Conservation (phyloP, 2,329 filamentous ascomycete species). For the Botrytis hyacinthi region DNA sequence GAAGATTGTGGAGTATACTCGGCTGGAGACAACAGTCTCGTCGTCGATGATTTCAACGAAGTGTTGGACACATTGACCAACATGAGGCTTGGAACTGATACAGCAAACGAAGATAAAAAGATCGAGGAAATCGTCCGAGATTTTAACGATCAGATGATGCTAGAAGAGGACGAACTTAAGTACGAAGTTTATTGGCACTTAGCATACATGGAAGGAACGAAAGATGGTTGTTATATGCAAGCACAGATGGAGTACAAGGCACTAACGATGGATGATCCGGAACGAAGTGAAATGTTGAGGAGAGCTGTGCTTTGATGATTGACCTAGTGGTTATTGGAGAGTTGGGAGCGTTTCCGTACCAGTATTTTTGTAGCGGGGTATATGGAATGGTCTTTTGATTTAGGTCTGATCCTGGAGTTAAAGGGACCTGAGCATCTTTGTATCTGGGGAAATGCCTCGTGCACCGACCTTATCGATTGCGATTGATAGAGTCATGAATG, state of each 20-base stretch:
- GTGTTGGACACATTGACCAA: conserved; percentile 1
- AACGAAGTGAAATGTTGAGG: conserved; percentile 8
- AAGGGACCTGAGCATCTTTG: not conserved
- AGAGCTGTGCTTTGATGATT: conserved; percentile 10
- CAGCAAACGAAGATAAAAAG: not conserved
- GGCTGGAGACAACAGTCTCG: not conserved
- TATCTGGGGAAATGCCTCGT: conserved; percentile 4
- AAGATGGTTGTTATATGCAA: conserved; percentile 16
- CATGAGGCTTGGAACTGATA: not conserved
- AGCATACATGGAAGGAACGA: conserved; percentile 18
- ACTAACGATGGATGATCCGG: not conserved
- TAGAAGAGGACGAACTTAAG: conserved; percentile 14
- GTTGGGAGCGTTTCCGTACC: not conserved
- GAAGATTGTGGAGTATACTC: conserved; percentile 10
- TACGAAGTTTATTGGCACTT: conserved; percentile 17
- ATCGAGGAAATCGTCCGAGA: not conserved
- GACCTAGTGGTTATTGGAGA: conserved; percentile 7
- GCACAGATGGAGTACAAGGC: conserved; percentile 9
- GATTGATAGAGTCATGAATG: conserved; percentile 4
- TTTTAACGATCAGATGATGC: not conserved
- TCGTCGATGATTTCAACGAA: conserved; percentile 9
- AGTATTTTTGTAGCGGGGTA: not conserved
- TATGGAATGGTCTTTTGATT: not conserved
- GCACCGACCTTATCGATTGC: not conserved
- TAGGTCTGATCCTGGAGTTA: conserved; percentile 8